These are phyloP conservation scores for Penicillium cataractarum DNA, from an alignment of 495 filamentous ascomycete genomes.

Conservation along the genomic window DNA sequence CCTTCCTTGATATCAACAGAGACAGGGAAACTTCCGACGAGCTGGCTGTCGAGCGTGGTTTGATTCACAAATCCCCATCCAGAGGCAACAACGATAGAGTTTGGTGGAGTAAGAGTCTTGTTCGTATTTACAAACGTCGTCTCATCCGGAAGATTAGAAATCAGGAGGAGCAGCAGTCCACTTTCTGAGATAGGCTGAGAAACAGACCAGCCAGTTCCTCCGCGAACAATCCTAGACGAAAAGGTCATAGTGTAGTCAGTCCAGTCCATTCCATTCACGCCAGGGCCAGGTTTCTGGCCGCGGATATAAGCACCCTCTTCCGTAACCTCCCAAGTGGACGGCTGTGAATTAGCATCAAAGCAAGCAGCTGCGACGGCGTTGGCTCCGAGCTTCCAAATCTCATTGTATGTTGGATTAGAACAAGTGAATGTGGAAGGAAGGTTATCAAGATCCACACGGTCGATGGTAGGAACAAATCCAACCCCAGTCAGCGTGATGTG, in stretches of 20 bases:
- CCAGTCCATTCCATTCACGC: neutral
- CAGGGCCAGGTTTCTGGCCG: neutral
- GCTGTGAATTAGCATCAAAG: neutral
- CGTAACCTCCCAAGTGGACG: neutral
- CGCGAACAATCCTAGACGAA: constrained; percentile 21
- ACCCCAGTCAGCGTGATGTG: neutral
- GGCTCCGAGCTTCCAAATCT: constrained; percentile 29
- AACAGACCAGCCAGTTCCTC: constrained; percentile 30
- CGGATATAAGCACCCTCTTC: neutral
- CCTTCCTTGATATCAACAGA: constrained; percentile 12
- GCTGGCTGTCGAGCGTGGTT: constrained; percentile 6
- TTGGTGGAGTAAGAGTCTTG: constrained; percentile 5
- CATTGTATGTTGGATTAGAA: constrained; percentile 26
- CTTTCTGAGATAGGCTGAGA: constrained; percentile 5
- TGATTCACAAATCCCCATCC: constrained; percentile 18
- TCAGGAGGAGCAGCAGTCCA: constrained; percentile 11
- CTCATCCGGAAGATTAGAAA: constrained; percentile 1
- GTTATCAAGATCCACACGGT: neutral
- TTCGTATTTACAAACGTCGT: constrained; percentile 8
- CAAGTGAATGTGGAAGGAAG: constrained; percentile 23
- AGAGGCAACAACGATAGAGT: constrained; percentile 5
- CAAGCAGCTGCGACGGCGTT: constrained; percentile 20
- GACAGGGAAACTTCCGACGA: constrained; percentile 7
- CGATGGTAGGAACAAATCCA: neutral
- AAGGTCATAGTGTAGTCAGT: constrained; percentile 28